Conservation (phyloP, 2,329 filamentous ascomycete genomes). For the Paecilomyces dactylethromorphus region DNA sequence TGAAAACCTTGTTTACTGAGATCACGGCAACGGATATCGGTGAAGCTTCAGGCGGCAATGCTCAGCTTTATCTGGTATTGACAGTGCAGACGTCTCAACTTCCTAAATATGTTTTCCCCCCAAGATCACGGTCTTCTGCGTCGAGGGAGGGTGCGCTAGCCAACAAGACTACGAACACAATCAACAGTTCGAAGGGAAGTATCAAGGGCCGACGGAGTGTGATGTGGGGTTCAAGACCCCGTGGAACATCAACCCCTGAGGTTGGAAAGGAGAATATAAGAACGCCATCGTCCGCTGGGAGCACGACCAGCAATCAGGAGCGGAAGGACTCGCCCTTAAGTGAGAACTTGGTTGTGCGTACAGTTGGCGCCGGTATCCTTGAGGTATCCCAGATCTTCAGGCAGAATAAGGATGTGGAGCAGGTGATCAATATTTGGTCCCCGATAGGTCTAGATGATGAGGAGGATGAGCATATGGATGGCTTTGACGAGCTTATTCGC, state of each 20-base stretch:
- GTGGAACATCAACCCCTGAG: slow-evolving; percentile 22
- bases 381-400: slow-evolving; percentile 70
- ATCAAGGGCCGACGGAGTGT: slow-evolving; percentile 37
- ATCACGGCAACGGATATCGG: slow-evolving; percentile 69
- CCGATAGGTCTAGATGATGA: slow-evolving; percentile 52
- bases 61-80: slow-evolving; percentile 75
- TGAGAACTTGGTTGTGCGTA: slow-evolving; percentile 50
- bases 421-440: slow-evolving; percentile 71
- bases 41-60: slow-evolving; percentile 55
- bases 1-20: slow-evolving; percentile 84
- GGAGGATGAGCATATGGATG: slow-evolving; percentile 53
- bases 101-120: slow-evolving; percentile 18
- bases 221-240: slow-evolving; percentile 36
- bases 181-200: slow-evolving; percentile 29
- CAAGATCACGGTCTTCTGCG: slow-evolving; percentile 23
- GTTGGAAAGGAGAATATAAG: slow-evolving; percentile 20
- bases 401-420: slow-evolving; percentile 64
- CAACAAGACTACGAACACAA: slow-evolving; percentile 17
- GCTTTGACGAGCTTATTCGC: slow-evolving; percentile 67
- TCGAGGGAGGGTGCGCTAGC: slow-evolving; percentile 25
- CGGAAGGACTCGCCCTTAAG: slow-evolving; percentile 20
- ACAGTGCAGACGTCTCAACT: slow-evolving; percentile 62
- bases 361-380: slow-evolving; percentile 69
- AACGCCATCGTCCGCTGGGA: slow-evolving; percentile 25
- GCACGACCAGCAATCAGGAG: slow-evolving; percentile 20